Base-by-base conservation (phyloP, 2,329 filamentous ascomycete genomes). In the Beauveria medogensis region DNA sequence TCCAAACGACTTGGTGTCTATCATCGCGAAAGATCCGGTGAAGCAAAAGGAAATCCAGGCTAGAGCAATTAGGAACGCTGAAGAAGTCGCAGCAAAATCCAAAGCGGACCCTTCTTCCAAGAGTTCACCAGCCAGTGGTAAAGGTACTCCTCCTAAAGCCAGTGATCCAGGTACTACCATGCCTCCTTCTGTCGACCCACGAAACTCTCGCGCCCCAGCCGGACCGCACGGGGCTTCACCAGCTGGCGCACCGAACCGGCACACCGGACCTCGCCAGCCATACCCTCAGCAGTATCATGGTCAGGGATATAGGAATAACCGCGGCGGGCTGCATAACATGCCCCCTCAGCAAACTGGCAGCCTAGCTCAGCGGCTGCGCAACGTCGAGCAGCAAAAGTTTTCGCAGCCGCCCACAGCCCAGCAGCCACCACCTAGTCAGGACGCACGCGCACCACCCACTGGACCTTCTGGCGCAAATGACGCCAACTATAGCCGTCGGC, bases 1-100 rank as follows among this genome's bases (percentile, higher is more conserved):
- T 12, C 94, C 94, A 1, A 87, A 84, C 56, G 94, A 99, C 73
- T 77, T 99, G 41, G 92, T 99, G 30, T 88, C 91, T 1, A 99
- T 99, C 66, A 88, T 99, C 63, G 93, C 94, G 62, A 99, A 97
- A 72, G 94, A 99, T 71, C 92, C 92, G n/a, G 82, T 80, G 51
- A 99, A 97, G 77, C 94, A 97, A 74, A 87, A 92, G 69, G 86
- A 92, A 70, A 97, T 99, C 64, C 88, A 96, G 69, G 89, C 92
- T 67, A 95, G 92, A 73, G 91, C 91, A 1, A 85, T 90, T 63
- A 84, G 86, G 69, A 88, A 93, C 66, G 87, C 86, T 2, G 86
- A 91, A 64, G 83, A 86, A 64, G 74, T 82, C 58, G 75, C 77
- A 3, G 75, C 77, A 4, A 81, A 85, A 67, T 78, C 82, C 59